Base-by-base conservation (phyloP, 352 stramenopile species). In the Pythium plurisporium region DNA sequence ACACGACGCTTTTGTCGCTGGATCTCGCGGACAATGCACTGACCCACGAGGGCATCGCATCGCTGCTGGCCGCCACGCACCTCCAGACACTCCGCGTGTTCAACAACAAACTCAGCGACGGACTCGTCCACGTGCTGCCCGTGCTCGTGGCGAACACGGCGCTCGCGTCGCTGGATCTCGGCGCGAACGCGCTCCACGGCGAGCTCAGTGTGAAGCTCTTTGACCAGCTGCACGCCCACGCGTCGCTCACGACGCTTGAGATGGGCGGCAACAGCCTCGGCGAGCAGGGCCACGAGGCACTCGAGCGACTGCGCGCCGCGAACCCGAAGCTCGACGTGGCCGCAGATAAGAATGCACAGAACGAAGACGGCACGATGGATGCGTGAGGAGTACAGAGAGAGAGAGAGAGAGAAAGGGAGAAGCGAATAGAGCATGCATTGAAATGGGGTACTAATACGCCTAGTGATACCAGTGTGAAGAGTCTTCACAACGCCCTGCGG, bases 221-320 rank as follows among this genome's bases (percentile, higher is more conserved):
- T 25, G 59, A 85, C 27, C 65, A 69, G 23, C 59, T 94, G 15
- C 83, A 94, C 64, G 41, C 53, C 0, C 81, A 91, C 43, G 58
- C 73, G 37, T 76, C 77, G 26, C 73, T 94, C n/a, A 75, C 75
- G 62, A 94, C 83, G 23, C 74, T 91, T 14, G 83, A 94, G 50
- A 87, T 94, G 75, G 83, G 83, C 59, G 83, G 83, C 60, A 94
- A 94, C 64, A 87, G 76, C 23, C 64, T 94, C 1, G 83, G 81
- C 8, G 73, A 89, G 49, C 64, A 73, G 12, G 83, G 83, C 23
- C 78, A 84, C 41, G 69, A 62, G 0, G 83, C 83, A 38, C 73
- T 94, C 15, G 79, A 91, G 29, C 64, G 53, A 26, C 65, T 94
- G 45, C 79, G 77, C 17, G 57, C 62, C 3, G 76, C 67, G 0